Evolutionary conservation across 495 filamentous ascomycete genomes (phyloP), one percentile per base, ranked within the genome.

Genomic region (Aspergillus campestris): DNA sequence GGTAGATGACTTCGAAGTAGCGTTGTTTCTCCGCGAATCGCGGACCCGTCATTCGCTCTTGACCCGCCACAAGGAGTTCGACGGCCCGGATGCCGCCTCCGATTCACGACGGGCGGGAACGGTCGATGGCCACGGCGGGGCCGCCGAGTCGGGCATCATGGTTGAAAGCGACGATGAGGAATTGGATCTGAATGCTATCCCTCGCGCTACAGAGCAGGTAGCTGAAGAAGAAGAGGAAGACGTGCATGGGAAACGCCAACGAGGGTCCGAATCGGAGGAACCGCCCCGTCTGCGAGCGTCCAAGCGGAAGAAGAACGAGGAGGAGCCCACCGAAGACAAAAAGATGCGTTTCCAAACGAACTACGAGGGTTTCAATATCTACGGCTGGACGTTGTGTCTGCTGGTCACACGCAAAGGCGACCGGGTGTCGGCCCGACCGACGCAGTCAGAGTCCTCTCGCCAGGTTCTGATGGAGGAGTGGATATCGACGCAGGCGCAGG

Each of bases 331-430:
- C 6, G 87, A 94, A 43, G 86, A 95, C 56, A 96, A 97, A 72
- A 95, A 95, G 64, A 61, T 94, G 51, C 75, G 73, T 3, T 74
- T 95, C 62, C 77, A 80, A 43, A 95, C 89, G 24, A 81, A 82
- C 15, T 97, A 96, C 62, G 89, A 97, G 53, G 91, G 92, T 30
- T 98, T 95, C 64, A 82, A 81, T 55, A 96, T 98, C 61, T 90
- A 92, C 65, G 87, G 91, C 7, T 83, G 87, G 48, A 86, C 94
- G 29, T 71, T 98, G 32, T 97, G 89, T 60, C 69, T 98, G 32
- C 81, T 97, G 10, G 83, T 98, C 49, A 91, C 94, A 62, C 75
- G 84, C 33, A 81, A 72, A 46, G 80, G 78, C 8, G 57, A 53
- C 57, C 73, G 50, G 50, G 52, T 47, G 2, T 62, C 57, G 38